Evolutionary conservation across 164 flowering plant species (phyloP).

Genomic region (Nymphaea thermarum): DNA sequence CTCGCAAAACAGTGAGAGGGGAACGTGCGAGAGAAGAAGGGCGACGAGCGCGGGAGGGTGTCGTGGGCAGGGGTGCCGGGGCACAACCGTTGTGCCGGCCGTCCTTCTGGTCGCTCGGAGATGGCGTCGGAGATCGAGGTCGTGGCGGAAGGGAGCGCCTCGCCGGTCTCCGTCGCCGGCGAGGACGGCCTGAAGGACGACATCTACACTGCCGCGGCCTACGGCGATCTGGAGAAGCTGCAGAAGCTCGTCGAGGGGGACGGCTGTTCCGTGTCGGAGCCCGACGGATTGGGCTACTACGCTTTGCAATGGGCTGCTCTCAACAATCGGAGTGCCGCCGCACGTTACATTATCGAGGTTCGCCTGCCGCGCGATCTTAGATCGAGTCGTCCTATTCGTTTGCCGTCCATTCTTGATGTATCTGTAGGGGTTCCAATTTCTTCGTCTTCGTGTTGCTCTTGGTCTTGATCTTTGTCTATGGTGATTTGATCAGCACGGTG

Average conservation of each 20-base stretch:
- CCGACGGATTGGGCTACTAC: slow-evolving; percentile 76
- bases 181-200: slow-evolving; percentile 61
- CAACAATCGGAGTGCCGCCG: slow-evolving; percentile 85
- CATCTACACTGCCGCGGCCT: slow-evolving; percentile 90
- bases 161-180: slow-evolving; percentile 9
- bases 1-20: too few relatives aligned
- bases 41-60: too few relatives aligned
- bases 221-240: slow-evolving; percentile 93
- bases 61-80: too few relatives aligned
- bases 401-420: too few relatives aligned
- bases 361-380: too few relatives aligned
- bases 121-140: slow-evolving; percentile 57
- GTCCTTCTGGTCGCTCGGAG: slow-evolving; percentile 14
- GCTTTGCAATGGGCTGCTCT: slow-evolving; percentile 97
- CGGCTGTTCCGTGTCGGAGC: slow-evolving; percentile 78
- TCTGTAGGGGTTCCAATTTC: neutral
- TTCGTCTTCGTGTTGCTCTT: neutral
- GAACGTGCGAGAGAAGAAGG: too few relatives aligned
- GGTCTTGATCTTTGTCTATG: slow-evolving; percentile 2
- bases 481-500: slow-evolving; percentile 56
- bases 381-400: too few relatives aligned
- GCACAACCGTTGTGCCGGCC: too few relatives aligned
- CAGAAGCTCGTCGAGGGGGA: slow-evolving; percentile 82
- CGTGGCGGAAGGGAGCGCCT: slow-evolving; percentile 23
- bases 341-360: slow-evolving; percentile 88